Evolutionary conservation across 2,329 filamentous ascomycete genomes (phyloP), one percentile per base, ranked within the genome.

Genomic region (Tolypocladium cylindrosporum): DNA sequence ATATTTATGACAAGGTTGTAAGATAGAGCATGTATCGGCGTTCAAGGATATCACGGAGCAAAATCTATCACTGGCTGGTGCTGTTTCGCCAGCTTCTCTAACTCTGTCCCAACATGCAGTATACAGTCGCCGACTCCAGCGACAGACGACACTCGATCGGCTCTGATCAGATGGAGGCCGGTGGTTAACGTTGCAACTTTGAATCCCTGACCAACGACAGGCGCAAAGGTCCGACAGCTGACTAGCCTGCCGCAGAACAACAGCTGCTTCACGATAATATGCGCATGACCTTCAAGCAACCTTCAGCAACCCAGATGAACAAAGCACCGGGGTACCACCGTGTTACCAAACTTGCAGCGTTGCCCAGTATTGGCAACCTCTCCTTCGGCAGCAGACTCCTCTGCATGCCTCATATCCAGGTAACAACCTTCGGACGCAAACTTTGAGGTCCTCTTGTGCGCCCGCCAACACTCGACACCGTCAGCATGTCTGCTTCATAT

Each of bases 11-110:
- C 48, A 14, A 34, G 19, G 16, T 21, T 52, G 31, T 37, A 31
- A 36, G 9, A 13, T 52, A 41, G 52, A 40, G 61, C 58, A 63
- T 62, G 58, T 57, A 63, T 41, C 55, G 59, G 59, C 62, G 50
- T 52, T 62, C 34, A 57, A 24, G 58, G 57, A 59, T 57, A 61
- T 57, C 56, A 58, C 53, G 53, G 59, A 61, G 52, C 39, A 54
- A 40, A 54, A 31, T 31, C 37, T 19, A 52, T 40, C 37, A 40
- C 24, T 31, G 39, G 16, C 21, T 41, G 52, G 37, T 31, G 52
- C n/a, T 41, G 52, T n/a, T 54, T 52, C 4, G n/a, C n/a, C 48
- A 52, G 48, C 48, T 36, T 37, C 48, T 19, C 31, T n/a, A n/a
- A 36, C 34, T 19, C 34, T 52, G 31, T 36, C 19, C 48, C 31